Percentiles rank a stretch among this genome's conserved stretches.
Conservation (phyloP, 768 basidiomycete species). For the Mycena albidolilacea region DNA sequence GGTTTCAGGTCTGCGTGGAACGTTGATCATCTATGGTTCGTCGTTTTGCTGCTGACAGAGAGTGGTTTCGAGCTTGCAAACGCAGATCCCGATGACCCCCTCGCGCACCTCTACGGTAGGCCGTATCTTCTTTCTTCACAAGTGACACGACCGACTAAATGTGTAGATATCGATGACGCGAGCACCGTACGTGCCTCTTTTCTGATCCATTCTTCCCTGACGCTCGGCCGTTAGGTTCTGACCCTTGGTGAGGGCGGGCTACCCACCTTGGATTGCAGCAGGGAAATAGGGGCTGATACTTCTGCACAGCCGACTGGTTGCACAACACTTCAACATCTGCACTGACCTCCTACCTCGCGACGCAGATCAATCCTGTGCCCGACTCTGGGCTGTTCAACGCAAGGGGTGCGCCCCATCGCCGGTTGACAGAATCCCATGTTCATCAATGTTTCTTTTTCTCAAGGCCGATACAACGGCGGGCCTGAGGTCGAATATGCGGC, state of each 20-base stretch:
- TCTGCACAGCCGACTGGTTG: constrained; percentile 51
- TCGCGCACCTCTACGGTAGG: constrained; percentile 23
- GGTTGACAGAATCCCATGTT: constrained; percentile 22
- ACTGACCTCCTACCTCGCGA: constrained; percentile 9
- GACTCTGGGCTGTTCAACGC: constrained; percentile 21
- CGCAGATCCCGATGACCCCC: constrained; percentile 27
- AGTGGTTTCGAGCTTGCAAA: constrained; percentile 9
- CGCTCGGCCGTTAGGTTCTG: constrained; percentile 11
- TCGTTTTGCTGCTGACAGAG: background rate
- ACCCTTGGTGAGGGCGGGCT: constrained; percentile 11
- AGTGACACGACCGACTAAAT: background rate
- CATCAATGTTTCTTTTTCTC: constrained; percentile 50
- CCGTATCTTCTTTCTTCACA: background rate
- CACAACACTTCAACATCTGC: constrained; percentile 19
- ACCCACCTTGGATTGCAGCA: background rate
- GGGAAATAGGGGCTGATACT: constrained; percentile 21
- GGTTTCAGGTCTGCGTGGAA: constrained; percentile 34
- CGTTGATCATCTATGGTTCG: constrained; percentile 41
- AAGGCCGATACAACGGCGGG: constrained; percentile 51
- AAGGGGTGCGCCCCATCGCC: constrained; percentile 15
- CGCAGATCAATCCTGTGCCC: constrained; percentile 30
- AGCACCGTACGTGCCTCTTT: constrained; percentile 44
- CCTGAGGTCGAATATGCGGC: constrained; percentile 49
- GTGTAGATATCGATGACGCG: constrained; percentile 42
- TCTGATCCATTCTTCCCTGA: background rate